Conservation (phyloP, 2,329 filamentous ascomycete genomes). For the Diaporthe batatas region DNA sequence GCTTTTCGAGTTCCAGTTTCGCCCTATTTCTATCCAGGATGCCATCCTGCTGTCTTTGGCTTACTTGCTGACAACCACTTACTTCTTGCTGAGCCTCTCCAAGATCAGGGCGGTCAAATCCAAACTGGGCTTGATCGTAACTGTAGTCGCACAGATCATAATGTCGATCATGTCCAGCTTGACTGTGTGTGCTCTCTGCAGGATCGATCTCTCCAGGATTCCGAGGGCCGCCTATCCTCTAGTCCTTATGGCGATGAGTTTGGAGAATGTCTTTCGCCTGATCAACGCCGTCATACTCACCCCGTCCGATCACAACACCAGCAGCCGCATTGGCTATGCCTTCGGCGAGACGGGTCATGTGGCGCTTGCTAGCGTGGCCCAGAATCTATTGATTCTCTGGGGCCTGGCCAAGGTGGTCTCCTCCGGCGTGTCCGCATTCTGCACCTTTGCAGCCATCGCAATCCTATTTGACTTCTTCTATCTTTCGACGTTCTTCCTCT, state of each 20-base stretch:
- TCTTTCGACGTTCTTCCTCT: constrained; percentile 83
- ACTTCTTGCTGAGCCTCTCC: constrained; percentile 76
- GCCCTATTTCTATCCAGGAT: constrained; percentile 77
- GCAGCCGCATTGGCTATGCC: constrained; percentile 78
- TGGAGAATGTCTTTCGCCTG: constrained; percentile 83
- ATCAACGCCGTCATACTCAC: constrained; percentile 84
- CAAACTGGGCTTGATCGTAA: constrained; percentile 77
- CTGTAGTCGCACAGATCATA: constrained; percentile 77
- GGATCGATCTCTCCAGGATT: constrained; percentile 80
- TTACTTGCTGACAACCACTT: constrained; percentile 73
- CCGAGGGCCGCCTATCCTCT: constrained; percentile 81
- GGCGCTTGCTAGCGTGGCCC: constrained; percentile 74
- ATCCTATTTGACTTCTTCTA: constrained; percentile 84
- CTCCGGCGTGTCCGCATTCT: constrained; percentile 80
- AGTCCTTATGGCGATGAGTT: constrained; percentile 80
- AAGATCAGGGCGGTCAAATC: constrained; percentile 83
- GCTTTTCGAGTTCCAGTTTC: constrained; percentile 84
- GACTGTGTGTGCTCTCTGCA: constrained; percentile 81
- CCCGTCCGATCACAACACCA: constrained; percentile 76
- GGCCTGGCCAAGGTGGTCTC: constrained; percentile 76
- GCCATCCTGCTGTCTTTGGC: constrained; percentile 73
- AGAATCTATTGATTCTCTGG: constrained; percentile 77
- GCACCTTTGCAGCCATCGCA: constrained; percentile 80
- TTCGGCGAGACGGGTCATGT: constrained; percentile 80
- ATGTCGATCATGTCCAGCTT: constrained; percentile 84